Base-by-base conservation (phyloP, 129 eudicot genomes). In the Scalesia atractyloides region DNA sequence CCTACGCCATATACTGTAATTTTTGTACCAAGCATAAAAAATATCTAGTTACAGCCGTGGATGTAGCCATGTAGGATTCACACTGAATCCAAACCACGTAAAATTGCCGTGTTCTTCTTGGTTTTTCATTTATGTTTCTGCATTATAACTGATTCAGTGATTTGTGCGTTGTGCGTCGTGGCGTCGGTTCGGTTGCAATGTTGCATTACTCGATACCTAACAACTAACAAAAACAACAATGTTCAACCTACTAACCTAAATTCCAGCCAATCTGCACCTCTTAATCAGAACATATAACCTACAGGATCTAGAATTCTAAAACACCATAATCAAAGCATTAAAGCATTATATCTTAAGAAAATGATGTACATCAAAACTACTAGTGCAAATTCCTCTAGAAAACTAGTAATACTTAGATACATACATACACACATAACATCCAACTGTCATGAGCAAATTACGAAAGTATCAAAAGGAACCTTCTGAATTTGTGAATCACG, bases 401-500 rank as follows among this genome's bases (percentile, higher is more conserved):
- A 22, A 34, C 12, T 7, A 53, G 74, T 34, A 64, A 39, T 14
- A 14, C 12, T 44, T 60, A 0, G 57, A 22, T 43, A 26, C 47
- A 60, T 59, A 16, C 51, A 17, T 58, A n/a, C 46, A 58, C 46
- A 72, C 58, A 18, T 43, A 20, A 41, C 76, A 72, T 72, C 5
- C 47, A 72, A 58, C 77, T 60, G 5, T 50, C 37, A 41, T 11
- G 20, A 52, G 22, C 70, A 13, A 15, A 36, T 52, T 5, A 65
- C 19, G 14, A 61, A 50, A 41, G 11, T 19, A 47, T 50, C 6
- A 75, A 54, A 15, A 39, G 5, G 16, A 58, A 86, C 91, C 91
- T 81, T 86, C 18, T 83, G 83, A 74, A 64, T 53, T 73, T 75
- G 84, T 44, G 86, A 83, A 57, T 64, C 76, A 53, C 88, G 86